phyloP scores from a whole-genome alignment of 2,329 filamentous ascomycete genomes.

The Xylaria multiplex region DNA sequence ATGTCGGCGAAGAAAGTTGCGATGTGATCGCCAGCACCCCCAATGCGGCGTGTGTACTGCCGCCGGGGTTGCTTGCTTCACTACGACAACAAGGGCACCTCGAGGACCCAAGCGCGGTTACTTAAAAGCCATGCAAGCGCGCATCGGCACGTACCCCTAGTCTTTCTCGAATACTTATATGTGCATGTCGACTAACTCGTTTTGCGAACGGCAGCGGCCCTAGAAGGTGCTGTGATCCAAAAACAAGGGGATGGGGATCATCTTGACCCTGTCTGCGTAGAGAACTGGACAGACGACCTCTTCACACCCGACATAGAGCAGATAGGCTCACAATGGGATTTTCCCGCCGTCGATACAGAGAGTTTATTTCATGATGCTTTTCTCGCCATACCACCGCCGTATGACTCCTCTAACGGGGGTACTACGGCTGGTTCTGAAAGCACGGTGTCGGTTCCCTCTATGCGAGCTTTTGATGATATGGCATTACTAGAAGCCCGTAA shows the following conservation, averaged over 20 bases:
- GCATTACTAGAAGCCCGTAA: slow-evolving; percentile 10
- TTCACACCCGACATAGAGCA: slow-evolving; percentile 22
- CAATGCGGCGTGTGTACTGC: slow-evolving; percentile 23
- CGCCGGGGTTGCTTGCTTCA: slow-evolving; percentile 21
- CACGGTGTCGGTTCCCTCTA: slow-evolving; percentile 4
- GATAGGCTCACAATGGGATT: slow-evolving; percentile 20
- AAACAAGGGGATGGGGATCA: slow-evolving; percentile 18
- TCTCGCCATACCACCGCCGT: slow-evolving; percentile 8
- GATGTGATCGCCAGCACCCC: slow-evolving; percentile 29
- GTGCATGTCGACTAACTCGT: slow-evolving; percentile 7
- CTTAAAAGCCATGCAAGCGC: slow-evolving; percentile 26
- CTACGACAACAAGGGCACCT: slow-evolving; percentile 15
- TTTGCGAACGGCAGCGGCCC: slow-evolving; percentile 18
- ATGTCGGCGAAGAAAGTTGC: slow-evolving; percentile 30
- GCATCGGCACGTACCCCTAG: slow-evolving; percentile 13
- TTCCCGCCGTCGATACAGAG: slow-evolving; percentile 13
- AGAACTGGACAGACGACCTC: slow-evolving; percentile 17
- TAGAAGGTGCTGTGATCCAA: slow-evolving; percentile 22
- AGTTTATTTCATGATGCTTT: slow-evolving; percentile 14
- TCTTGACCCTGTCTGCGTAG: slow-evolving; percentile 4
- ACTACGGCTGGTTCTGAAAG: slow-evolving; percentile 21
- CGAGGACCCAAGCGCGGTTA: slow-evolving; percentile 31
- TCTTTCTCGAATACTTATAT: not conserved
- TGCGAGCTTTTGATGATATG: slow-evolving; percentile 9
- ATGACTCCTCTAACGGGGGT: slow-evolving; percentile 17